Evolutionary conservation across 208 protist genomes (phyloP), one percentile per base, ranked within the genome.

Genomic region (Crithidia bombi): DNA sequence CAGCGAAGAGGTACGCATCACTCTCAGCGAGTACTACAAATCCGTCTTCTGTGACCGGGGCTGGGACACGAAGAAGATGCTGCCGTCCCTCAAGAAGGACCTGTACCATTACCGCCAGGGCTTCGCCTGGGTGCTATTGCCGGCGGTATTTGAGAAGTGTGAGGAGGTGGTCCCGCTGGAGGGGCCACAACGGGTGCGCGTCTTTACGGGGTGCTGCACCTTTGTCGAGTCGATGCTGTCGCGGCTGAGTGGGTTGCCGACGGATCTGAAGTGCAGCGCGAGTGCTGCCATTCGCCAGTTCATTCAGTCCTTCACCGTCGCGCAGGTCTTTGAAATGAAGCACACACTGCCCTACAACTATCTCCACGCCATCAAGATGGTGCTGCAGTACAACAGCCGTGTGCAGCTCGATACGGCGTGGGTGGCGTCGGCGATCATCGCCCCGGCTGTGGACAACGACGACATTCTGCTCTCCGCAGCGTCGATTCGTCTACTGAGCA

Each of bases 1-100:
- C 28, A 77, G 81, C 41, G 91, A 94, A 55, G 89, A 91, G 35
- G 89, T 94, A 12, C 91, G 87, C 39, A 87, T 94, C 50, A 88
- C 86, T 10, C 54, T 94, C 35, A 51, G 58, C 46, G 87, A 94
- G 67, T 96, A 91, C 82, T 96, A 96, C 82, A 91, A 92, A 59
- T 93, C 91, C 47, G 86, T 96, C 61, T 96, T 96, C 71, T 90
- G 82, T 52, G 91, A 96, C 69, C 88, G 91, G 43, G 91, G 91
- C 9, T 96, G 91, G 91, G 81, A 93, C 51, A 90, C 81, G 52
- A 91, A 92, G 75, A 81, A 80, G 46, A 43, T 87, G 17, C 64
- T 94, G 56, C 81, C 84, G 26, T 56, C 59, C 30, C 62, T 96
- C 28, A 94, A 96, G 82, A 81, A 82, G 39, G 91, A 96, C 54